Conservation (phyloP, 2,329 filamentous ascomycete species). For the Epicoccum sorghinum region DNA sequence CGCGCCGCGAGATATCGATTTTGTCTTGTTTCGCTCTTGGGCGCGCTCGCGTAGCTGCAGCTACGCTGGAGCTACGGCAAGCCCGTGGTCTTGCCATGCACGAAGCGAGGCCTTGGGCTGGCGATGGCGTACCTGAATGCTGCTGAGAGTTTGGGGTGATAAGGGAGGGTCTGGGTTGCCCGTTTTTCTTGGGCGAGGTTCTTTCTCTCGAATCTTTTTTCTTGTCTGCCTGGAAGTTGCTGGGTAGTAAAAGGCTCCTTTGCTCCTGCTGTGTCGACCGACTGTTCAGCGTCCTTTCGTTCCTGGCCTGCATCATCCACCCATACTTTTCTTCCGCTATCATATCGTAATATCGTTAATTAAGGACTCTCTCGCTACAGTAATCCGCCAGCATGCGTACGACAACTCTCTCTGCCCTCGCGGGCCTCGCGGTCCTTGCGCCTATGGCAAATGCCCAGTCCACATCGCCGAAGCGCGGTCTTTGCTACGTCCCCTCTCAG, state of each 20-base stretch:
- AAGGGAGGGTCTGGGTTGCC: slow-evolving; percentile 13
- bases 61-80: not conserved
- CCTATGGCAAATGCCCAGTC: slow-evolving; percentile 27
- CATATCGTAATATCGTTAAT: not conserved
- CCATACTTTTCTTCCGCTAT: not conserved
- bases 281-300: slow-evolving; percentile 15
- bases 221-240: not conserved
- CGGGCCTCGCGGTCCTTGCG: slow-evolving; percentile 5
- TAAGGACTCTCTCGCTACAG: not conserved
- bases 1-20: slow-evolving; percentile 6
- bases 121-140: slow-evolving; percentile 13
- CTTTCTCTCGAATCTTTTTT: slow-evolving; percentile 1
- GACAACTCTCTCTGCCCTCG: slow-evolving; percentile 9
- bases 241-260: not conserved
- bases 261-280: slow-evolving; percentile 14
- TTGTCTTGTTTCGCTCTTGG: not conserved
- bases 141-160: slow-evolving; percentile 5
- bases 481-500: slow-evolving; percentile 68
- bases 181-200: not conserved
- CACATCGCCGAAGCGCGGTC: slow-evolving; percentile 69
- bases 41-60: too few species aligned
- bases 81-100: not conserved
- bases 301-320: not conserved
- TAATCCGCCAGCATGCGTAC: slow-evolving; percentile 5
- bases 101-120: too few species aligned